These are phyloP conservation scores for Brassica napus DNA, from an alignment of 345 rosid species.

Conservation along the genomic window Da-Ae NC_063445.1:21069001-21069500, in stretches of 20 bases:
- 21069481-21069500: slow-evolving; percentile 19
- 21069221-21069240: slow-evolving; percentile 76
- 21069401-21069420: slow-evolving; percentile 4
- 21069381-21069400: too few relatives aligned
- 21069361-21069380: too few relatives aligned
- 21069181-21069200: slow-evolving; percentile 46
- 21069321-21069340: slow-evolving; percentile 29
- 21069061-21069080: slow-evolving; percentile 29
- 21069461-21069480: slow-evolving; percentile 2
- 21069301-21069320: slow-evolving; percentile 35
- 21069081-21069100: slow-evolving; percentile 15
- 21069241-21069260: slow-evolving; percentile 49
- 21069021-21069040: slow-evolving; percentile 2
- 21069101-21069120: slow-evolving; percentile 19
- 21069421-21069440: slow-evolving; percentile 14
- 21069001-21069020: slow-evolving; percentile 23
- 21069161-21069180: slow-evolving; percentile 42
- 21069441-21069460: not conserved
- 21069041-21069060: not conserved
- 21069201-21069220: slow-evolving; percentile 45
- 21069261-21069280: slow-evolving; percentile 22
- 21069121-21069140: slow-evolving; percentile 27
- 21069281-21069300: slow-evolving; percentile 27
- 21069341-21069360: slow-evolving; percentile 21
- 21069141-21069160: slow-evolving; percentile 11